Conservation (phyloP, 495 filamentous ascomycete species). For the Lasiosphaeria hispida region DNA sequence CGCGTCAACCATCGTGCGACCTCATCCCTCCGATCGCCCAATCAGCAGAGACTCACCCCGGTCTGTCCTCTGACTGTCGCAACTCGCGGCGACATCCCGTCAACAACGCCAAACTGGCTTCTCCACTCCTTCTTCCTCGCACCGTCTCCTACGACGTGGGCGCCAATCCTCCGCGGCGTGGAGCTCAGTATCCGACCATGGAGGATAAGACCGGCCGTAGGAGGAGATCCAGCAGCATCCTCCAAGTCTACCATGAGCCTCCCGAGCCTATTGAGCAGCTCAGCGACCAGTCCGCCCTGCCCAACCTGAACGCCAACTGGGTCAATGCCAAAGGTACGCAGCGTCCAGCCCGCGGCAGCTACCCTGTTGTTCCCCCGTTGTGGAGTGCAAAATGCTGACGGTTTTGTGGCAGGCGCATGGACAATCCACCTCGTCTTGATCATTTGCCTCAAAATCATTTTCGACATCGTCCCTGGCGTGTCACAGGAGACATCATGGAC, state of each 20-base stretch:
- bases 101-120: slow-evolving; percentile 85
- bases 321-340: slow-evolving; percentile 93
- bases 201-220: slow-evolving; percentile 63
- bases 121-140: slow-evolving; percentile 70
- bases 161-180: slow-evolving; percentile 59
- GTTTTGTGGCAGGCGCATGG: slow-evolving; percentile 76
- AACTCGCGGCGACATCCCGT: slow-evolving; percentile 17
- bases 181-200: slow-evolving; percentile 43
- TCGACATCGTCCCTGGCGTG: slow-evolving; percentile 89
- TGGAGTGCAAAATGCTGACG: slow-evolving; percentile 7
- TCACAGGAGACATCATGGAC: slow-evolving; percentile 99
- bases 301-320: slow-evolving; percentile 97
- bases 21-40: slow-evolving; percentile 12
- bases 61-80: slow-evolving; percentile 15
- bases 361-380: not conserved
- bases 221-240: slow-evolving; percentile 90
- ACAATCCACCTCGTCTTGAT: slow-evolving; percentile 94
- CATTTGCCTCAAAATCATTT: slow-evolving; percentile 84
- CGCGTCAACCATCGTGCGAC: slow-evolving; percentile 15
- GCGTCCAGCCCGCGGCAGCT: not conserved
- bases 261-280: slow-evolving; percentile 91
- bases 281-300: slow-evolving; percentile 90
- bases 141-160: slow-evolving; percentile 78
- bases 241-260: slow-evolving; percentile 85
- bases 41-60: not conserved